These are phyloP conservation scores for Phanerochaete carnosa DNA, from an alignment of 768 basidiomycete species.

Conservation along the genomic window DNA sequence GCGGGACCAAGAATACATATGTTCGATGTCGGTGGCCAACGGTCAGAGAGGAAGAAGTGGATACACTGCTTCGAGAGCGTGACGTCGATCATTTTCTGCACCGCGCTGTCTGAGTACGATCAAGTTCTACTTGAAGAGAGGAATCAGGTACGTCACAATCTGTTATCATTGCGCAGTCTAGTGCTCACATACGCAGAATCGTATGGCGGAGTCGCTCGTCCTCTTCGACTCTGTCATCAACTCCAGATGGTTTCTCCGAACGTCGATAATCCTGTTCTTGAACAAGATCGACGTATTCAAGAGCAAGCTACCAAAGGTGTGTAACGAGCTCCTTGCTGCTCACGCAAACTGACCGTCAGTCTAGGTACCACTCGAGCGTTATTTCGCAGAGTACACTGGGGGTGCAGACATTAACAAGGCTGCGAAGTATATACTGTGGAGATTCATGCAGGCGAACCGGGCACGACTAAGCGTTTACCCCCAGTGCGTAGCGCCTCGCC, in stretches of 20 bases:
- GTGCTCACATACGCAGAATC: constrained; percentile 44
- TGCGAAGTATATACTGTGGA: constrained; percentile 91
- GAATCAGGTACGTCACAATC: constrained; percentile 46
- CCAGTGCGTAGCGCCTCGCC: constrained; percentile 51
- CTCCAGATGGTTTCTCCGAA: constrained; percentile 71
- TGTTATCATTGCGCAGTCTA: background rate
- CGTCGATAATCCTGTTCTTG: constrained; percentile 63
- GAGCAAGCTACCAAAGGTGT: constrained; percentile 58
- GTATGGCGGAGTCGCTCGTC: constrained; percentile 70
- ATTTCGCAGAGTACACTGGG: constrained; percentile 88
- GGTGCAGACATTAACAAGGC: constrained; percentile 91
- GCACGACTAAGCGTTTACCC: constrained; percentile 86
- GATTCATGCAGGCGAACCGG: constrained; percentile 90
- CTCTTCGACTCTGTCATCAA: constrained; percentile 80
- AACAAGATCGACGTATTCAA: constrained; percentile 81
- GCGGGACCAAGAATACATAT: constrained; percentile 47
- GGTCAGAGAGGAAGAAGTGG: constrained; percentile 61
- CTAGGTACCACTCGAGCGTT: constrained; percentile 70
- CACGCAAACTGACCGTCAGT: background rate
- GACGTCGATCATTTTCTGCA: constrained; percentile 77
- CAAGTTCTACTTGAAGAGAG: constrained; percentile 69
- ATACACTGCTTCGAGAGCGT: constrained; percentile 73
- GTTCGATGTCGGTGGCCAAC: constrained; percentile 74
- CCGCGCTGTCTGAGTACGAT: constrained; percentile 73
- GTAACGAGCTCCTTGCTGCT: background rate